Base-by-base conservation (phyloP, 83 land plant species). In the Larix sibirica region DNA sequence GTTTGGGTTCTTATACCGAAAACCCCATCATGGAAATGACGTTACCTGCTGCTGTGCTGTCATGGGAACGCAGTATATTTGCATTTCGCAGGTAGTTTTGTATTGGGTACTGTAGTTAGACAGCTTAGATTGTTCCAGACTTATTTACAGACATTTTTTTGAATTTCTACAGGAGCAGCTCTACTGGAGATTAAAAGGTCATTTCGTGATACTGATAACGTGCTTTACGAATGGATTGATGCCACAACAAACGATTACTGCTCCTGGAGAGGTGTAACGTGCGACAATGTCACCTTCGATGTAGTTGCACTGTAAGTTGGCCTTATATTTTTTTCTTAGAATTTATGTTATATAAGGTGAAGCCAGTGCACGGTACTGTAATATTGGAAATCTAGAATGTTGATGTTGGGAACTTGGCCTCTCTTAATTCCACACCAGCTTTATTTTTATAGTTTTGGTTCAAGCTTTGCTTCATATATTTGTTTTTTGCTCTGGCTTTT, bases 201-300 rank as follows among this genome's bases (percentile, higher is more conserved):
- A 10, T 92, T 95, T 70, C 81, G 90, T 44, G 94, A 95, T 81
- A 96, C 92, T 2, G 94, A 90, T 26, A 91, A 94, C 78, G 90
- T 88, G 69, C 82, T 97, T 31, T 92, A 92, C 82, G 96, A 97
- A 58, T 97, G 99, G 99, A 87, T 83, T 12, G 87, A 73, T 36
- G 83, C 90, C 63, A 81, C 90, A 17, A 84, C 91, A 26, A 84
- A 90, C 21, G 96, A 93, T 42, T 94, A 89, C 33, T 97, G 99
- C 80, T 90, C 83, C 9, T 97, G 99, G 99, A 90, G 94, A 81
- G 98, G 99, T 4, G 89, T 97, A 10, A 86, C 90, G 12, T 97
- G 98, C 85, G 95, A 97, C 79, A 97, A 97, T 84, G 88, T 90
- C 26, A 96, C 99, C 56, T 93, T 97, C 81, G 80, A 84, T 87